A percentile compares a stretch with the other conserved stretches of the same genome.
phyloP scores from a whole-genome alignment of 257 asterid species.

The Nicotiana noctiflora region DNA sequence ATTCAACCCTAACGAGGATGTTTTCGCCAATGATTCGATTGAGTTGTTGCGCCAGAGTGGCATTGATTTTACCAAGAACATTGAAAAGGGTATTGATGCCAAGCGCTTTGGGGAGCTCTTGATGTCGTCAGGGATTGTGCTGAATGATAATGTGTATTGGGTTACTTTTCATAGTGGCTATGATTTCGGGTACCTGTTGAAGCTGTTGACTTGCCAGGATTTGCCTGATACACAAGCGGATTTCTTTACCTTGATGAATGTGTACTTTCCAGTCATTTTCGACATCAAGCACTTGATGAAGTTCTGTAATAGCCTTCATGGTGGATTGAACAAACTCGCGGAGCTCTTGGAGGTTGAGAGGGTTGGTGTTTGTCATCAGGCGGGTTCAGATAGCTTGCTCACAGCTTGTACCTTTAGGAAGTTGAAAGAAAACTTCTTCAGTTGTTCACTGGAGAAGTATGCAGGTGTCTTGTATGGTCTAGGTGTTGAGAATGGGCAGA shows the following conservation, averaged over 20 bases:
- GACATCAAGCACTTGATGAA: conserved; percentile 48
- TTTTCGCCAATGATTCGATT: conserved; percentile 36
- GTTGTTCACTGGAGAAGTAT: conserved; percentile 37
- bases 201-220: conserved; percentile 29
- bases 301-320: conserved; percentile 41
- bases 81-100: conserved; percentile 31
- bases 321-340: conserved; percentile 42
- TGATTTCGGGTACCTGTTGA: conserved; percentile 47
- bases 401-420: conserved; percentile 32
- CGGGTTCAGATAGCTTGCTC: conserved; percentile 44
- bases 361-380: conserved; percentile 40
- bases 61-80: conserved; percentile 32
- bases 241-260: conserved; percentile 28
- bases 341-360: conserved; percentile 44
- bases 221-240: conserved; percentile 37
- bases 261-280: conserved; percentile 35
- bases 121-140: conserved; percentile 47
- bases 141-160: conserved; percentile 37
- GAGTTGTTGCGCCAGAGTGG: conserved; percentile 39
- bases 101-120: conserved; percentile 32
- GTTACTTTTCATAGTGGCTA: conserved; percentile 47
- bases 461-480: conserved; percentile 43
- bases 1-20: conserved; percentile 37
- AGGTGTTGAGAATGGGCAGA: conserved; percentile 32
- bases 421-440: conserved; percentile 36